phyloP scores from a whole-genome alignment of 208 protist species.

The Porcisia deanei region DNA sequence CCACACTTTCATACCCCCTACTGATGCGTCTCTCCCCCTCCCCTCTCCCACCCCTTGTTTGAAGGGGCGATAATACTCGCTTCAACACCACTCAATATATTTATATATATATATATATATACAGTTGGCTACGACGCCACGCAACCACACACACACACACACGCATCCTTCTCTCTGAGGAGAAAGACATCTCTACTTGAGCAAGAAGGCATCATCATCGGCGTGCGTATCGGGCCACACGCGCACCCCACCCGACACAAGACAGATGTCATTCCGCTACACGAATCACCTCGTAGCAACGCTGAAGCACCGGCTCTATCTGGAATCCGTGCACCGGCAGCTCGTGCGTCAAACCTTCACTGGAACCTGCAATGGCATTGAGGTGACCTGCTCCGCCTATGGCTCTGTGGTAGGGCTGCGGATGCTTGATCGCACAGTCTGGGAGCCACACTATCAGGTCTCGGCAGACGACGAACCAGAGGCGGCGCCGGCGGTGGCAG shows the following conservation, averaged over 20 bases:
- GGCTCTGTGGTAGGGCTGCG: slow-evolving; percentile 67
- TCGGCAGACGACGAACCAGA: not conserved
- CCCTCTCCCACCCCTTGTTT: too few relatives aligned
- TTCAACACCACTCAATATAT: too few relatives aligned
- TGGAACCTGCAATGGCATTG: slow-evolving; percentile 72
- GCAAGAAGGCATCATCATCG: not conserved
- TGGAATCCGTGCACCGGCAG: slow-evolving; percentile 71
- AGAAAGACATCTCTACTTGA: too few relatives aligned
- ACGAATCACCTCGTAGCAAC: slow-evolving; percentile 84
- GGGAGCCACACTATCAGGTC: slow-evolving; percentile 65
- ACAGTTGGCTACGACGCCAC: too few relatives aligned
- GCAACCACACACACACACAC: too few relatives aligned
- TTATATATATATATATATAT: too few relatives aligned
- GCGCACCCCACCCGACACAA: not conserved
- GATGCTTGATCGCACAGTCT: slow-evolving; percentile 47
- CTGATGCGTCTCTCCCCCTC: too few relatives aligned
- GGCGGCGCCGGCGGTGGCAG: not conserved
- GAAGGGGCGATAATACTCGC: too few relatives aligned
- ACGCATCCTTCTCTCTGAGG: too few relatives aligned
- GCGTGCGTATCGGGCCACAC: not conserved
- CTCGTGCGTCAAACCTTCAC: slow-evolving; percentile 60
- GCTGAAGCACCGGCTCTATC: slow-evolving; percentile 74
- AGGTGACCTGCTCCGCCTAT: slow-evolving; percentile 76
- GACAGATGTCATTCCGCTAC: slow-evolving; percentile 88
- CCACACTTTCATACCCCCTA: too few relatives aligned